Percentiles rank a stretch among this genome's conserved stretches.
Conservation (phyloP, 306 rosid species). For the Rosa multiflora region DNA sequence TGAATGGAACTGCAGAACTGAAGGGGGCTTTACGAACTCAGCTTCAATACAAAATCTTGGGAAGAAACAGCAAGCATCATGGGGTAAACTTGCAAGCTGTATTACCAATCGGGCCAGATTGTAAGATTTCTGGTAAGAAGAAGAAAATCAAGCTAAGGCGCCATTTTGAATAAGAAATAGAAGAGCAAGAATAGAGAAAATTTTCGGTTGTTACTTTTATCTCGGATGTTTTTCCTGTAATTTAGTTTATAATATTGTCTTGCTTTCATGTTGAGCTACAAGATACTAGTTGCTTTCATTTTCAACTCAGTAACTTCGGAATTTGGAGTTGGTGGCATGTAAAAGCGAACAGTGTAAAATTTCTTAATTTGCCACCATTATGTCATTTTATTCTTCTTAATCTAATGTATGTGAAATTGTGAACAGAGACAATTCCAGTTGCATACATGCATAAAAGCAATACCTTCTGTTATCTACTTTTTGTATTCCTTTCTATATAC, state of each 20-base stretch:
- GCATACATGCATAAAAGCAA: not conserved
- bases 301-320: not conserved
- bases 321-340: not conserved
- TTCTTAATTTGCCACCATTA: not conserved
- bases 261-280: not conserved
- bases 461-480: not conserved
- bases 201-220: too few species aligned
- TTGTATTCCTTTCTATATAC: not conserved
- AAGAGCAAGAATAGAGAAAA: too few species aligned
- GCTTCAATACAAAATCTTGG: conserved; percentile 10
- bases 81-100: conserved; percentile 26
- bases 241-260: too few species aligned
- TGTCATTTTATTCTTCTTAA: not conserved
- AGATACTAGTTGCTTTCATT: not conserved
- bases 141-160: conserved; percentile 23
- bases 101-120: conserved; percentile 33
- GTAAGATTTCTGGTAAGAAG: conserved; percentile 46
- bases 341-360: not conserved
- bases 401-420: too few species aligned
- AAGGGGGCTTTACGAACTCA: conserved; percentile 30
- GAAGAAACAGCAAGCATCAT: not conserved
- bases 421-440: too few species aligned
- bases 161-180: not conserved
- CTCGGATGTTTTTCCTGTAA: too few species aligned
- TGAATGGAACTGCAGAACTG: conserved; percentile 42